phyloP scores from a whole-genome alignment of 805 yeast genomes.

The Ogataea angusta region DNA sequence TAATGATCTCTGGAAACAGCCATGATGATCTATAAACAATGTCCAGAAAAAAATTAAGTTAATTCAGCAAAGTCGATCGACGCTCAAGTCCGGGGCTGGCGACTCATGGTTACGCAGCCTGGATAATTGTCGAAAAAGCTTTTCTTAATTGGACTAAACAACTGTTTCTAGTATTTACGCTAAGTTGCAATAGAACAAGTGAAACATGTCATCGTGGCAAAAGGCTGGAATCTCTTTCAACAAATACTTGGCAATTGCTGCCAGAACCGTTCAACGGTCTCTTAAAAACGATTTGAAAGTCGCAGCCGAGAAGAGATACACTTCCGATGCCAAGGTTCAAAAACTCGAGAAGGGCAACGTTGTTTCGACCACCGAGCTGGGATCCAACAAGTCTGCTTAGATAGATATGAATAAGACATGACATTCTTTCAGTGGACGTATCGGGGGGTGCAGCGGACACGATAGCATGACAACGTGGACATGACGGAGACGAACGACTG shows the following conservation, averaged over 20 bases:
- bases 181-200: constrained; percentile 5
- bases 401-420: constrained; percentile 9
- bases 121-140: constrained; percentile 19
- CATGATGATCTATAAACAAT: constrained; percentile 6
- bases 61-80: constrained; percentile 13
- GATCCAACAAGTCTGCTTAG: constrained; percentile 18
- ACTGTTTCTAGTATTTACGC: constrained; percentile 9
- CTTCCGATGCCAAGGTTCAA: constrained; percentile 70
- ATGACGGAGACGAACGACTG: too few relatives aligned
- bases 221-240: constrained; percentile 71
- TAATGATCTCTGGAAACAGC: constrained; percentile 71
- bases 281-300: constrained; percentile 83
- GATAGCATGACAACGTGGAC: too few relatives aligned
- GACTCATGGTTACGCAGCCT: constrained; percentile 11
- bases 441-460: not conserved
- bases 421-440: constrained; percentile 7
- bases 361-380: constrained; percentile 25
- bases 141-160: constrained; percentile 13
- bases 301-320: constrained; percentile 66
- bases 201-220: constrained; percentile 56
- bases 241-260: constrained; percentile 88
- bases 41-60: not conserved
- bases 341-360: constrained; percentile 66
- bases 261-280: constrained; percentile 81
- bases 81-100: not conserved